Conservation (phyloP, 352 stramenopile genomes). For the Globisporangium camurandrum region DNA sequence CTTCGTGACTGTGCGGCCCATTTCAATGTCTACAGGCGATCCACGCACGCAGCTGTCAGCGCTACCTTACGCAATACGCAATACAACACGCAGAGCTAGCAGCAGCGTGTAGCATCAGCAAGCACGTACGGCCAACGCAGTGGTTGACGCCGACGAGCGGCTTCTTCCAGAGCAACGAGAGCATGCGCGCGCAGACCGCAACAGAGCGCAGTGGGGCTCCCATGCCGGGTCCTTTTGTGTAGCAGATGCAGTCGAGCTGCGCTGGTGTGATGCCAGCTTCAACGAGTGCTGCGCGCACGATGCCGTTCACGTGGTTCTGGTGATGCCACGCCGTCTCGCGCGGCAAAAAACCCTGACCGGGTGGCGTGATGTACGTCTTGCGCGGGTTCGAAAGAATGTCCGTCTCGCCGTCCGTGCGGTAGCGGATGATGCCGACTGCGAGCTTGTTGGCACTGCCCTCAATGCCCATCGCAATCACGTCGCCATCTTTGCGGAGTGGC, state of each 20-base stretch:
- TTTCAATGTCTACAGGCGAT: slow-evolving; percentile 98
- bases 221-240: slow-evolving; percentile 97
- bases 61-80: neutral
- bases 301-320: slow-evolving; percentile 93
- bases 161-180: slow-evolving; percentile 93
- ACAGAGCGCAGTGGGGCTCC: slow-evolving; percentile 95
- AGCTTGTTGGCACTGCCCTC: slow-evolving; percentile 99
- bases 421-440: slow-evolving; percentile 82
- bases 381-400: slow-evolving; percentile 97
- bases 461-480: slow-evolving; percentile 94
- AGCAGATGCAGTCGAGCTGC: slow-evolving; percentile 93
- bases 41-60: neutral
- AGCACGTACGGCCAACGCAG: slow-evolving; percentile 92
- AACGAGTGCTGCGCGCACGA: slow-evolving; percentile 91
- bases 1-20: slow-evolving; percentile 96
- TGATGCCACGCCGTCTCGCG: slow-evolving; percentile 99
- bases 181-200: slow-evolving; percentile 91
- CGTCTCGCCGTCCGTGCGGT: slow-evolving; percentile 61
- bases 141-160: slow-evolving; percentile 98
- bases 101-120: too few species aligned
- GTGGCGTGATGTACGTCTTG: slow-evolving; percentile 98
- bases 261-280: slow-evolving; percentile 85
- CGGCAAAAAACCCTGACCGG: slow-evolving; percentile 96
- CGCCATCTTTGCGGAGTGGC: slow-evolving; percentile 52
- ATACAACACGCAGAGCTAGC: neutral